Conservation (phyloP, 1,284 basidiomycete species). For the Ganoderma lingzhi region DNA sequence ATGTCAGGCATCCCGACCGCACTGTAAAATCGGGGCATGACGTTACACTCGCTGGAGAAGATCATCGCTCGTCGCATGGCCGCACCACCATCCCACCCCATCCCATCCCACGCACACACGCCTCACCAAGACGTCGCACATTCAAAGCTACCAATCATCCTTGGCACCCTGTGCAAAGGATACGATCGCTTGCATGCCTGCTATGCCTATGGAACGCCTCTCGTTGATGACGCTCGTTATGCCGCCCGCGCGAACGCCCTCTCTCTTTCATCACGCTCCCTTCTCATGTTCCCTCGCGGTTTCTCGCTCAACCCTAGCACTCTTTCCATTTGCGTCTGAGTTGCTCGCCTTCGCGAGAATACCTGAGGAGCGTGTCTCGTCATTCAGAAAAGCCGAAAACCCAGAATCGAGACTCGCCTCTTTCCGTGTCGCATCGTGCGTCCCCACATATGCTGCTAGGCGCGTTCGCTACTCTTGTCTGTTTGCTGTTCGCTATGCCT, state of each 20-base stretch:
- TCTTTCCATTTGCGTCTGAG: not conserved
- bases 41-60: conserved; percentile 10
- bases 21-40: not conserved
- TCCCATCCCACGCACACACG: conserved; percentile 4
- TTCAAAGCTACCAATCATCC: conserved; percentile 16
- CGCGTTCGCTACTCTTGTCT: conserved; percentile 22
- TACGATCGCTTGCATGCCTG: conserved; percentile 17
- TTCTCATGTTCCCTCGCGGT: conserved; percentile 3
- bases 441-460: conserved; percentile 15
- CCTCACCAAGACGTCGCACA: conserved; percentile 24
- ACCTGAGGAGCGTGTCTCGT: conserved; percentile 4
- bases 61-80: conserved; percentile 19
- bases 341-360: not conserved
- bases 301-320: not conserved
- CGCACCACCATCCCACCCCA: conserved; percentile 10
- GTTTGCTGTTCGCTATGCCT: conserved; percentile 20
- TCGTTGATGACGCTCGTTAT: conserved; percentile 37
- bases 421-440: not conserved
- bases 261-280: conserved; percentile 16
- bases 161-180: conserved; percentile 11
- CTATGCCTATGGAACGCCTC: conserved; percentile 34
- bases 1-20: not conserved
- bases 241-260: conserved; percentile 26
- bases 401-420: conserved; percentile 8
- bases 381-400: conserved; percentile 13